These are phyloP conservation scores for Haberlea rhodopensis DNA, from an alignment of 257 asterid genomes.

Conservation along the genomic window DNA sequence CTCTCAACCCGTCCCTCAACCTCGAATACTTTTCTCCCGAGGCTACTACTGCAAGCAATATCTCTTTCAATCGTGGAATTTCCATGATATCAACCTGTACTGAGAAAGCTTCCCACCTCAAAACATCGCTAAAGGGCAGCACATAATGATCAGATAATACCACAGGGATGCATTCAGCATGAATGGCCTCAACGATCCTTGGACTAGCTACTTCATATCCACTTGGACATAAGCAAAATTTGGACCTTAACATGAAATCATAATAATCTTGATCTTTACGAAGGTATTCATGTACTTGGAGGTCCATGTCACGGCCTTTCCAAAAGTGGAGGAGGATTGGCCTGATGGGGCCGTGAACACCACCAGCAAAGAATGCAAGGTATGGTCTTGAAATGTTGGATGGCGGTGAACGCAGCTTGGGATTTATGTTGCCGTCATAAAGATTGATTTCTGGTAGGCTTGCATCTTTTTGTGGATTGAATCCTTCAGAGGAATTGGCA, in stretches of 20 bases:
- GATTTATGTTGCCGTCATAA: neutral
- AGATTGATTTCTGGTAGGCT: slow-evolving; percentile 53
- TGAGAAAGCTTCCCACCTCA: slow-evolving; percentile 53
- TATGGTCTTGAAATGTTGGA: slow-evolving; percentile 20
- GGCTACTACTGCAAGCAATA: neutral
- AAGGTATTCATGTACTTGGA: slow-evolving; percentile 57
- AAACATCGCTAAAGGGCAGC: slow-evolving; percentile 59
- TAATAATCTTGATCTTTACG: slow-evolving; percentile 37
- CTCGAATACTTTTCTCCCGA: slow-evolving; percentile 28
- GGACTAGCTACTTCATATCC: slow-evolving; percentile 78
- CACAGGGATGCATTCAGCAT: slow-evolving; percentile 55
- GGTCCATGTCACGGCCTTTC: slow-evolving; percentile 39
- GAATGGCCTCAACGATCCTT: slow-evolving; percentile 49
- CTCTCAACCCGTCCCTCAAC: slow-evolving; percentile 37
- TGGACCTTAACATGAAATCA: slow-evolving; percentile 36
- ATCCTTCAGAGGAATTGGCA: slow-evolving; percentile 62
- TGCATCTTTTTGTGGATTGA: slow-evolving; percentile 43
- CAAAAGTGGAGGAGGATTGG: slow-evolving; percentile 35
- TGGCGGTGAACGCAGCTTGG: slow-evolving; percentile 36
- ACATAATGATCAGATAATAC: too few species aligned
- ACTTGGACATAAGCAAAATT: slow-evolving; percentile 61
- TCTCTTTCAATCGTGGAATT: neutral
- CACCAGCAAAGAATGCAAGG: slow-evolving; percentile 67
- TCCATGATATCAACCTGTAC: slow-evolving; percentile 23
- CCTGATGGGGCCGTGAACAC: slow-evolving; percentile 57